Conservation (phyloP, 108 stramenopile genomes). For the Pelagomonas calceolata region DNA sequence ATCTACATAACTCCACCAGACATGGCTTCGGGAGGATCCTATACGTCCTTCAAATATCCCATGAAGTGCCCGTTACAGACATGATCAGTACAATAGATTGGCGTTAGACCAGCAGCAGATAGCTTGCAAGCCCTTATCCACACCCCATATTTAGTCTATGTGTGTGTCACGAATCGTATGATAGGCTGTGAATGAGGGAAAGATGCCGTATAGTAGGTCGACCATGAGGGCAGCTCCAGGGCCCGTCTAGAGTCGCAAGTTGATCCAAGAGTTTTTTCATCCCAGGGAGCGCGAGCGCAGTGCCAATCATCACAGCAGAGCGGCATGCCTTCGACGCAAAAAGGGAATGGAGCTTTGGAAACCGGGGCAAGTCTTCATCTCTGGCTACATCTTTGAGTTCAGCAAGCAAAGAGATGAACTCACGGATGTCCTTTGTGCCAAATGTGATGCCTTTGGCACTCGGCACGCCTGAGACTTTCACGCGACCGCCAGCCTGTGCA, state of each 20-base stretch:
- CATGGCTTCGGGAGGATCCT: too few relatives aligned
- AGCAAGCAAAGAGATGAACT: constrained; percentile 33
- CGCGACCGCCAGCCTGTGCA: constrained; percentile 17
- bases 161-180: too few relatives aligned
- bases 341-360: constrained; percentile 40
- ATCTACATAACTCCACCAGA: too few relatives aligned
- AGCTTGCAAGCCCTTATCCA: too few relatives aligned
- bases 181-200: constrained; percentile 29
- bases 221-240: constrained; percentile 57
- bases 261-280: constrained; percentile 33
- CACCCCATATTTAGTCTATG: too few relatives aligned
- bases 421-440: constrained; percentile 39
- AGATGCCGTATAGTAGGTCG: constrained; percentile 51
- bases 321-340: constrained; percentile 52
- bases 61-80: too few relatives aligned
- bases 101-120: too few relatives aligned
- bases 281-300: constrained; percentile 18
- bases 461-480: constrained; percentile 29
- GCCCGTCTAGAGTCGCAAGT: constrained; percentile 41
- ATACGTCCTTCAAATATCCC: too few relatives aligned
- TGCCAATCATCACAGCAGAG: constrained; percentile 46
- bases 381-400: background rate
- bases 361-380: background rate
- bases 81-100: too few relatives aligned
- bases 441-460: constrained; percentile 34